Evolutionary conservation across 2,329 filamentous ascomycete species (phyloP).

Genomic region (Ascochyta fabae): DNA sequence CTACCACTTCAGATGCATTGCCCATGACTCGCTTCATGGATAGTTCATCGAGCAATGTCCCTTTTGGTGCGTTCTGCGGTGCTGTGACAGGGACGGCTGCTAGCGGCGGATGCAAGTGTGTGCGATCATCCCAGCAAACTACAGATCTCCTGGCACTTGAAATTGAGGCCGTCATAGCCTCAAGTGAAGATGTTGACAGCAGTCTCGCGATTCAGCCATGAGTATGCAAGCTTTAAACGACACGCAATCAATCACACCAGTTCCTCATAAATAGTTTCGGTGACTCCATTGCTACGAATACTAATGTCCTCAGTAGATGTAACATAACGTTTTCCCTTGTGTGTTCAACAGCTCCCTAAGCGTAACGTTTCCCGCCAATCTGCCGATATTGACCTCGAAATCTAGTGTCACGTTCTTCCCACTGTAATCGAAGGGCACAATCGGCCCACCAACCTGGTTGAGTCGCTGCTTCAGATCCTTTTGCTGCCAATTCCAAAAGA

Average conservation of each 20-base stretch:
- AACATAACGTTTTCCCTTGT: slow-evolving; percentile 26
- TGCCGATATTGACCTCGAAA: slow-evolving; percentile 41
- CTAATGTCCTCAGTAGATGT: slow-evolving; percentile 26
- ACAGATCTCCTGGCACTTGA: not conserved
- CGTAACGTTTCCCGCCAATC: slow-evolving; percentile 33
- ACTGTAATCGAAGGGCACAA: slow-evolving; percentile 29
- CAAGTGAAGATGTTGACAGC: not conserved
- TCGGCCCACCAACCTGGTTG: slow-evolving; percentile 20
- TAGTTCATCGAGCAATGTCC: not conserved
- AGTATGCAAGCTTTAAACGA: not conserved
- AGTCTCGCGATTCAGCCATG: not conserved
- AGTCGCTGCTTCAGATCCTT: slow-evolving; percentile 21
- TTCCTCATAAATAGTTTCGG: not conserved
- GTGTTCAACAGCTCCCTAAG: slow-evolving; percentile 41
- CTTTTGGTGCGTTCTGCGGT: not conserved
- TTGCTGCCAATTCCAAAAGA: not conserved
- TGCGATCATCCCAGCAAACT: not conserved
- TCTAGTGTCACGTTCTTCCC: slow-evolving; percentile 41
- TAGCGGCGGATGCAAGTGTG: not conserved
- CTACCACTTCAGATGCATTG: not conserved
- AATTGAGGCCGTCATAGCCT: not conserved
- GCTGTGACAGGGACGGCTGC: not conserved
- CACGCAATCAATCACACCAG: not conserved
- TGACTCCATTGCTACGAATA: not conserved
- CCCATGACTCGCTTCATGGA: not conserved